These are phyloP conservation scores for Pyrrhoderma noxium DNA, from an alignment of 1,284 basidiomycete genomes.

Conservation along the genomic window DNA sequence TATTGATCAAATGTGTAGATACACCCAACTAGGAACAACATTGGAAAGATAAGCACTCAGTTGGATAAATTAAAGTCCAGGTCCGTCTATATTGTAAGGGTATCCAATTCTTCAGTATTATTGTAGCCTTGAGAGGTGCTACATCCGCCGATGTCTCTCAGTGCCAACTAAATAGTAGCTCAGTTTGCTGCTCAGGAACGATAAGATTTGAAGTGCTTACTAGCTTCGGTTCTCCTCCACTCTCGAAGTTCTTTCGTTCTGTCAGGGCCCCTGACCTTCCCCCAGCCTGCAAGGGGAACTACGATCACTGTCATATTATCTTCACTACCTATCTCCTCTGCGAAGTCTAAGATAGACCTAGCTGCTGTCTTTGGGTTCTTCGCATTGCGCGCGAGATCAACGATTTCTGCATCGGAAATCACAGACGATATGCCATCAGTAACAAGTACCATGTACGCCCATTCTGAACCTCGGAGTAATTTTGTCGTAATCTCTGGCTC, in stretches of 20 bases:
- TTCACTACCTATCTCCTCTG: conserved; percentile 84
- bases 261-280: conserved; percentile 71
- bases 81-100: too few relatives aligned
- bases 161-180: conserved; percentile 43
- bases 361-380: conserved; percentile 77
- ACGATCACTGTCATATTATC: conserved; percentile 93
- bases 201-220: conserved; percentile 30
- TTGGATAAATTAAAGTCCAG: too few relatives aligned
- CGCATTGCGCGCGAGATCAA: conserved; percentile 77
- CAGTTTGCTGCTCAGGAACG: neutral
- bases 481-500: conserved; percentile 89
- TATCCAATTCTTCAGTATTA: too few relatives aligned
- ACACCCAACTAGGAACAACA: neutral
- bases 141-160: conserved; percentile 69
- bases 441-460: conserved; percentile 75
- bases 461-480: conserved; percentile 66
- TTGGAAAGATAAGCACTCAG: neutral
- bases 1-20: neutral
- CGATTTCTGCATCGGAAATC: conserved; percentile 90
- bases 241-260: conserved; percentile 75
- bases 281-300: conserved; percentile 93
- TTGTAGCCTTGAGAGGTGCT: conserved; percentile 20
- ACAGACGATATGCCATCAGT: conserved; percentile 91
- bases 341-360: conserved; percentile 76
- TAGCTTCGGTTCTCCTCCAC: conserved; percentile 68